phyloP scores from a whole-genome alignment of 306 rosid species.

The Cotoneaster glaucophyllus region DNA sequence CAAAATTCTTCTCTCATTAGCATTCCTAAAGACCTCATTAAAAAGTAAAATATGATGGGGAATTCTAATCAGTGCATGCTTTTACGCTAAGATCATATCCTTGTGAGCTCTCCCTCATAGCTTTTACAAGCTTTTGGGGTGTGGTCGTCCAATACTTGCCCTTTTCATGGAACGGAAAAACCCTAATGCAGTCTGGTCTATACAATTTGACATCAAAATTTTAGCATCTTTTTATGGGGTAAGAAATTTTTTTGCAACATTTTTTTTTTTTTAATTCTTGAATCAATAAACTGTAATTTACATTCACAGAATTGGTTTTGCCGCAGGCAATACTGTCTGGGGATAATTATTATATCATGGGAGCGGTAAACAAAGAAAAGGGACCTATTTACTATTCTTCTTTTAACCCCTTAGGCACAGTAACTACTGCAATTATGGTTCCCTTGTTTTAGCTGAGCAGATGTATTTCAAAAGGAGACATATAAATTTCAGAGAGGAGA shows the following conservation, averaged over 20 bases:
- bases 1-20: too few relatives aligned
- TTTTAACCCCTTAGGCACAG: slow-evolving; percentile 32
- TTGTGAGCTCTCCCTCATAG: slow-evolving; percentile 32
- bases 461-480: too few relatives aligned
- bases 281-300: neutral
- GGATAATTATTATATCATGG: slow-evolving; percentile 20
- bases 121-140: slow-evolving; percentile 34
- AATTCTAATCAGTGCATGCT: slow-evolving; percentile 13
- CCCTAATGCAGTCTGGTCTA: slow-evolving; percentile 25
- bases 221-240: slow-evolving; percentile 30
- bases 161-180: slow-evolving; percentile 26
- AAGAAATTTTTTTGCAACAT: neutral
- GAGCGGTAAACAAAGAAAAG: slow-evolving; percentile 24
- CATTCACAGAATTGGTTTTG: too few relatives aligned
- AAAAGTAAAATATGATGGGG: neutral
- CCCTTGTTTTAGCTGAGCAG: slow-evolving; percentile 22
- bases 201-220: slow-evolving; percentile 21
- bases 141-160: slow-evolving; percentile 20
- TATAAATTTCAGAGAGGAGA: too few relatives aligned
- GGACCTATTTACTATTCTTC: slow-evolving; percentile 46
- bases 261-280: neutral
- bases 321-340: slow-evolving; percentile 40
- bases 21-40: too few relatives aligned
- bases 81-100: slow-evolving; percentile 34
- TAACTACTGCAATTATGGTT: slow-evolving; percentile 36